A percentile compares a stretch with the other conserved stretches of the same genome.
Evolutionary conservation across 345 rosid species (phyloP).

Genomic region (Citrus trifoliata): DNA sequence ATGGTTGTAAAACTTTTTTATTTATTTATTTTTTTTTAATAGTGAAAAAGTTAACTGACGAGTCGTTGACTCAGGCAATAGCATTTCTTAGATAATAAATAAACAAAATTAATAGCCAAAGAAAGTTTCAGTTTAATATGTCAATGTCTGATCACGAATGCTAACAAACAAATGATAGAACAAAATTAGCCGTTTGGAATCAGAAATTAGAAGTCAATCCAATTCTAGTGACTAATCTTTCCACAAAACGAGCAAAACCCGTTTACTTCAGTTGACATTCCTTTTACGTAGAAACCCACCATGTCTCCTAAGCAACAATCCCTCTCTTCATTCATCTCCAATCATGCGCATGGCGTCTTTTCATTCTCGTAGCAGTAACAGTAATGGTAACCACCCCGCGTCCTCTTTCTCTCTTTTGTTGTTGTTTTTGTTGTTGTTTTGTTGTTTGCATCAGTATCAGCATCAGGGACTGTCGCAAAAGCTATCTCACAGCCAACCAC

Average conservation of each 20-base stretch:
- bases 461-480: conserved; percentile 13
- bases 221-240: neutral
- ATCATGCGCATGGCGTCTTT: neutral
- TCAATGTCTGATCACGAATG: no score
- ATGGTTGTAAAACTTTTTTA: no score
- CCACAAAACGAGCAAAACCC: neutral
- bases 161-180: neutral
- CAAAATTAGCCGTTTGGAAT: neutral
- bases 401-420: neutral
- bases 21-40: no score
- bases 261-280: neutral
- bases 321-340: neutral
- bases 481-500: neutral
- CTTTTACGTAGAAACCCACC: no score
- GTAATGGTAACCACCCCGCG: neutral
- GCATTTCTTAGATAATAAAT: no score
- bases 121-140: no score
- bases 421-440: conserved; percentile 7
- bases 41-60: no score
- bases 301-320: neutral
- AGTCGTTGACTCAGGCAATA: no score
- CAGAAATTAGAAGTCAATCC: neutral
- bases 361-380: neutral
- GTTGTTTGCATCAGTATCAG: neutral
- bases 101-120: no score